These are phyloP conservation scores for Ephemerocybe angulata DNA, from an alignment of 768 basidiomycete species.

Conservation along the genomic window DNA sequence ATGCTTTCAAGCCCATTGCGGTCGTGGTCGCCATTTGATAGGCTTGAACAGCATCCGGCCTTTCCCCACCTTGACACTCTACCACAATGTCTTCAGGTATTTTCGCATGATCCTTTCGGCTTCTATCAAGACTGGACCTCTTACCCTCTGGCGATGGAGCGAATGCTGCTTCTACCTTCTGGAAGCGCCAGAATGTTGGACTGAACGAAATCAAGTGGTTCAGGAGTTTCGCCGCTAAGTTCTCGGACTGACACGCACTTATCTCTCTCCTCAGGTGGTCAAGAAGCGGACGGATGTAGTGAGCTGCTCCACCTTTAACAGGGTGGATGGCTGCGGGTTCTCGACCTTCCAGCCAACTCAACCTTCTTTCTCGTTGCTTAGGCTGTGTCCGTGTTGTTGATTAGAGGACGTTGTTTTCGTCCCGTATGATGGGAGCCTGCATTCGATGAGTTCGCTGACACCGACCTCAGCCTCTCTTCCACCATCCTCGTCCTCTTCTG, in stretches of 20 bases:
- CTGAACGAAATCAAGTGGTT: neutral
- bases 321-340: neutral
- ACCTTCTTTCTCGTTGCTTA: neutral
- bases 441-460: slow-evolving; percentile 1
- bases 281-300: slow-evolving; percentile 2
- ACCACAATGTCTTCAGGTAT: neutral
- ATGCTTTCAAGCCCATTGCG: no score
- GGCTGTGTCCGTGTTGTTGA: neutral
- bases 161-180: neutral
- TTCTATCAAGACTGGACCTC: neutral
- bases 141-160: neutral
- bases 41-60: neutral
- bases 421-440: neutral
- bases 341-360: neutral
- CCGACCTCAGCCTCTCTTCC: neutral
- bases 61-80: neutral
- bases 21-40: neutral
- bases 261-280: slow-evolving; percentile 1
- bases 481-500: neutral
- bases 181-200: neutral
- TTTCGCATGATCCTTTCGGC: neutral
- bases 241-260: slow-evolving; percentile 1
- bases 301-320: neutral
- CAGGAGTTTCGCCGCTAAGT: slow-evolving; percentile 3
- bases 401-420: neutral